These are phyloP conservation scores for Limonium bicolor DNA, from an alignment of 148 eudicot genomes.

Conservation along the genomic window DNA sequence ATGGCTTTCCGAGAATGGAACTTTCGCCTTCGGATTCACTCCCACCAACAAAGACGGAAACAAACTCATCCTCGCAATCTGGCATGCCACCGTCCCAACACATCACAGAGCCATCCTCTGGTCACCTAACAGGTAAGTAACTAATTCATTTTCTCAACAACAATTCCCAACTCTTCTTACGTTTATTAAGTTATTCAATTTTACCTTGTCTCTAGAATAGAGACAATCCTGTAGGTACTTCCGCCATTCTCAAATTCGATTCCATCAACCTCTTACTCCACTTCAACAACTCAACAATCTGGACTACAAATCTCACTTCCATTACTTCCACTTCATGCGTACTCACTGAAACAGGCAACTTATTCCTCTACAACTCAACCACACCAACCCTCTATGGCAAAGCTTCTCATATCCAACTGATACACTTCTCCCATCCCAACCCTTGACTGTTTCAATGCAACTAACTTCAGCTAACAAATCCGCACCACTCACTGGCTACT, in stretches of 20 bases:
- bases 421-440: conserved; percentile 80
- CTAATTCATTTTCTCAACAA: no score
- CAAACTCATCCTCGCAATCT: no score
- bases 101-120: conserved; percentile 45
- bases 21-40: no score
- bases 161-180: conserved; percentile 2
- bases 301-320: conserved; percentile 65
- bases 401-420: conserved; percentile 73
- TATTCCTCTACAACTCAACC: conserved; percentile 31
- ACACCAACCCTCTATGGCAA: conserved; percentile 33
- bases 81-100: conserved; percentile 51
- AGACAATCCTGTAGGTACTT: conserved; percentile 42
- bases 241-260: conserved; percentile 41
- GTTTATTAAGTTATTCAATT: conserved; percentile 4
- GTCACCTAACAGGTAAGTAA: conserved; percentile 66
- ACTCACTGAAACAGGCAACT: conserved; percentile 66
- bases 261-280: conserved; percentile 44
- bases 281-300: conserved; percentile 26
- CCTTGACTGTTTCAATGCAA: conserved; percentile 34
- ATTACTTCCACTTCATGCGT: conserved; percentile 22
- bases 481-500: conserved; percentile 38
- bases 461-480: conserved; percentile 29
- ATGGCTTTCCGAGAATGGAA: no score
- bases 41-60: no score
- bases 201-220: conserved; percentile 25